phyloP scores from a whole-genome alignment of 2,329 filamentous ascomycete species.

The Diplodia corticola region DNA sequence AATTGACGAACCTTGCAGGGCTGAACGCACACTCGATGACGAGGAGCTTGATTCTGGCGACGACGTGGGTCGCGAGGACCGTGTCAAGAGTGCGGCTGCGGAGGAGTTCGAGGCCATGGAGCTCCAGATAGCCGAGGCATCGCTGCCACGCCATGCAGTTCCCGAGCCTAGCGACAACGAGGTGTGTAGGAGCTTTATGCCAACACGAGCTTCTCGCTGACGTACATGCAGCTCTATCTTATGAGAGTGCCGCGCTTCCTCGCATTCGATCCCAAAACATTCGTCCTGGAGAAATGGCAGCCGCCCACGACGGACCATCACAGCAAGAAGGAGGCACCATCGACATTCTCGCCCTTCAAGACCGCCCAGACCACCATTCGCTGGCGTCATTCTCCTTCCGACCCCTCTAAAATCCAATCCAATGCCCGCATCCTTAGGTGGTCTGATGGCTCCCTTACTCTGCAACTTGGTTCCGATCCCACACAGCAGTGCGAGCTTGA shows the following conservation, averaged over 20 bases:
- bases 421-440: slow-evolving; percentile 74
- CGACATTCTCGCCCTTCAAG: slow-evolving; percentile 60
- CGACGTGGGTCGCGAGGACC: slow-evolving; percentile 64
- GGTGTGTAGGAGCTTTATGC: slow-evolving; percentile 45
- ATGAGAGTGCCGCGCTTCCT: slow-evolving; percentile 73
- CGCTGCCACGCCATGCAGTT: slow-evolving; percentile 67
- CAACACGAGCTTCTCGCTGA: slow-evolving; percentile 24
- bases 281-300: slow-evolving; percentile 65
- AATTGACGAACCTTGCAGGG: slow-evolving; percentile 28
- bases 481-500: slow-evolving; percentile 72
- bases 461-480: slow-evolving; percentile 69
- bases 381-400: slow-evolving; percentile 66
- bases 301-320: slow-evolving; percentile 62
- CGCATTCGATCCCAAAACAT: slow-evolving; percentile 66
- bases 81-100: slow-evolving; percentile 53
- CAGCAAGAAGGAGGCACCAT: slow-evolving; percentile 46
- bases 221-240: slow-evolving; percentile 59
- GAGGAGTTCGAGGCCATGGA: slow-evolving; percentile 42
- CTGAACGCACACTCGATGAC: slow-evolving; percentile 57
- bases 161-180: slow-evolving; percentile 71
- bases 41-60: slow-evolving; percentile 64
- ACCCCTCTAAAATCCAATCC: slow-evolving; percentile 67
- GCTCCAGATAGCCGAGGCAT: slow-evolving; percentile 54
- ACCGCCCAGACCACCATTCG: slow-evolving; percentile 68
- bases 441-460: slow-evolving; percentile 76